Evolutionary conservation across 2,329 filamentous ascomycete genomes (phyloP), one percentile per base, ranked within the genome.

Genomic region (Pseudonectria foliicola): DNA sequence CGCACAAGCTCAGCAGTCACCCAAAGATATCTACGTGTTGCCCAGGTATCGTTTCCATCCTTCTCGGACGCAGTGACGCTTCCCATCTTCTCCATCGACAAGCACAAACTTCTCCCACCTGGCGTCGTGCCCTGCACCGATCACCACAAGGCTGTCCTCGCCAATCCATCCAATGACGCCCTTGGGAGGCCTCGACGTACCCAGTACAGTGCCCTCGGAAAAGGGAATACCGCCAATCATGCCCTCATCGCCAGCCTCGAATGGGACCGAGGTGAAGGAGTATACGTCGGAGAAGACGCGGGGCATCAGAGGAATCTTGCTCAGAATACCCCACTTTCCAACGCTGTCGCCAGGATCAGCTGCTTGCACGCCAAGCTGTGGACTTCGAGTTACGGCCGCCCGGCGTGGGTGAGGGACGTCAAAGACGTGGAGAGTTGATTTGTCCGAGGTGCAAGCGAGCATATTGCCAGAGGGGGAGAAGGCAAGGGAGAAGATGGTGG

Each of bases 371-470:
- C 49, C 40, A 4, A 53, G 40, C 15, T 60, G 45, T 39, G 58
- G 52, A 38, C 52, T 56, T 40, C 55, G 53, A 28, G 52, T 54
- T 21, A 54, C 46, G 6, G 55, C 48, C 4, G 61, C 57, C 43
- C 63, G 65, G 33, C 66, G 67, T 7, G 68, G 64, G 39, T 75
- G 72, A 4, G 82, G 82, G 1, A 95, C 71, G 53, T 96, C 88
- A 55, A 95, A 98, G 25, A 98, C 75, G 61, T 98, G 92, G 10
- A 98, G 70, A 1, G 89, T 98, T 6, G 86, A 89, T 63, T 96
- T 98, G 68, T 98, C 92, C 2, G 89, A 95, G 1, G 90, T 96
- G 42, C 88, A 90, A 16, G 92, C 92, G 10, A 96, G 72, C 54
- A 88, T 74, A 28, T 73, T 76, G 33, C 83, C 85, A 1, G 80